These are phyloP conservation scores for Nitzschia palea DNA, from an alignment of 108 stramenopile genomes.

Conservation along the genomic window DNA sequence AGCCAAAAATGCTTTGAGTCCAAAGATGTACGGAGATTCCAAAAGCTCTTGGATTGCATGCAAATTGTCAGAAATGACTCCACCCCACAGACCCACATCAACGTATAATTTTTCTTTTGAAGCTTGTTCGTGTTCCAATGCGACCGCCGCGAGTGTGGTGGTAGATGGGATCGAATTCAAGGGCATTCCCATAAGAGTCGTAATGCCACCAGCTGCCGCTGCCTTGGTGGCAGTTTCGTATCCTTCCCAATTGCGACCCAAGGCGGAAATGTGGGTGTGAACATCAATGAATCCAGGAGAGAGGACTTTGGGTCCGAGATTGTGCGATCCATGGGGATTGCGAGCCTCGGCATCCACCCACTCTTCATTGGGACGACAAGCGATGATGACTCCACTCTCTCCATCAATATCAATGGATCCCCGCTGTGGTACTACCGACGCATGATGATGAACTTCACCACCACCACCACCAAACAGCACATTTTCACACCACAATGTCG, in stretches of 20 bases:
- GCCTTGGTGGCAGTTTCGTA: slow-evolving; percentile 34
- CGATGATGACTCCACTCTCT: slow-evolving; percentile 2
- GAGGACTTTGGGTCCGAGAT: background rate
- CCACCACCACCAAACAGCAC: slow-evolving; percentile 12
- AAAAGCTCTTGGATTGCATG: slow-evolving; percentile 10
- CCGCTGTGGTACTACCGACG: background rate
- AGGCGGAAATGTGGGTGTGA: slow-evolving; percentile 27
- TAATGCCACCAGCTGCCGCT: slow-evolving; percentile 34
- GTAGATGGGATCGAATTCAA: slow-evolving; percentile 35
- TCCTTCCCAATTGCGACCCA: slow-evolving; percentile 38
- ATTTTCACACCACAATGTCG: slow-evolving; percentile 15
- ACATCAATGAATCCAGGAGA: slow-evolving; percentile 34
- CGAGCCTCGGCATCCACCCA: background rate
- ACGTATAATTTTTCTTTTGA: slow-evolving; percentile 11
- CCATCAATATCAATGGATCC: background rate
- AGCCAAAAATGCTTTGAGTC: slow-evolving; percentile 38
- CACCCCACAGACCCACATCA: slow-evolving; percentile 39
- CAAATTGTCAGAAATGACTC: slow-evolving; percentile 21
- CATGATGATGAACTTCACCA: background rate
- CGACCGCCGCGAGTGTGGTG: slow-evolving; percentile 17
- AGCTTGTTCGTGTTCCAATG: slow-evolving; percentile 12
- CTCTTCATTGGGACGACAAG: slow-evolving; percentile 8
- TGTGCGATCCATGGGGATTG: background rate
- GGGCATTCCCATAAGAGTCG: slow-evolving; percentile 38
- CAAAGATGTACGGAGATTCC: slow-evolving; percentile 20